These are phyloP conservation scores for Talaromyces proteolyticus DNA, from an alignment of 495 filamentous ascomycete species.

Conservation along the genomic window DNA sequence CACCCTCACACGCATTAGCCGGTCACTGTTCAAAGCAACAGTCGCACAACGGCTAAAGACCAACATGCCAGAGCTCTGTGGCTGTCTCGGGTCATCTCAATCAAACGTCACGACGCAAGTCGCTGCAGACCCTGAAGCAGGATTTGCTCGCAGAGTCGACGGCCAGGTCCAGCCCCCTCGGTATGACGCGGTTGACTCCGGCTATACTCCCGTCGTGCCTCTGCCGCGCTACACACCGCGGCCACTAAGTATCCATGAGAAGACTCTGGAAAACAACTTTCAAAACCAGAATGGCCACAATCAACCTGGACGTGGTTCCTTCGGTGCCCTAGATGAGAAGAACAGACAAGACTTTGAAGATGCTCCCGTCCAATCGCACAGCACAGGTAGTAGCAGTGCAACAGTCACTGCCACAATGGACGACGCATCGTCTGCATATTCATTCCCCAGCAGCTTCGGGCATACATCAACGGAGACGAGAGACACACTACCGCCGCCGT, in stretches of 20 bases:
- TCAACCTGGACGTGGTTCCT: not conserved
- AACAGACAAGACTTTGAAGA: constrained; percentile 17
- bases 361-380: not conserved
- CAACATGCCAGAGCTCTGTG: constrained; percentile 27
- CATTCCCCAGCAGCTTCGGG: constrained; percentile 41
- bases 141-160: constrained; percentile 15
- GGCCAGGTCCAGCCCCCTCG: constrained; percentile 6
- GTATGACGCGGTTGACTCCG: constrained; percentile 18
- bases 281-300: constrained; percentile 17
- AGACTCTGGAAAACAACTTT: constrained; percentile 26
- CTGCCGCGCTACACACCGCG: constrained; percentile 38
- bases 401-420: constrained; percentile 5
- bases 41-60: constrained; percentile 5
- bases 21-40: too few relatives aligned
- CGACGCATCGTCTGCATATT: constrained; percentile 36
- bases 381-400: constrained; percentile 3
- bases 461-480: constrained; percentile 42
- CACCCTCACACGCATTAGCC: too few relatives aligned
- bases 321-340: constrained; percentile 25
- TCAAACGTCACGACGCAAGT: constrained; percentile 40
- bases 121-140: constrained; percentile 13
- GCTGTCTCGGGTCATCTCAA: constrained; percentile 1
- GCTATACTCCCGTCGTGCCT: constrained; percentile 29
- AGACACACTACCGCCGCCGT: constrained; percentile 40
- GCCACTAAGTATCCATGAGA: constrained; percentile 35